These are phyloP conservation scores for Diaporthe caulivora DNA, from an alignment of 2,329 filamentous ascomycete species.

Conservation along the genomic window DNA sequence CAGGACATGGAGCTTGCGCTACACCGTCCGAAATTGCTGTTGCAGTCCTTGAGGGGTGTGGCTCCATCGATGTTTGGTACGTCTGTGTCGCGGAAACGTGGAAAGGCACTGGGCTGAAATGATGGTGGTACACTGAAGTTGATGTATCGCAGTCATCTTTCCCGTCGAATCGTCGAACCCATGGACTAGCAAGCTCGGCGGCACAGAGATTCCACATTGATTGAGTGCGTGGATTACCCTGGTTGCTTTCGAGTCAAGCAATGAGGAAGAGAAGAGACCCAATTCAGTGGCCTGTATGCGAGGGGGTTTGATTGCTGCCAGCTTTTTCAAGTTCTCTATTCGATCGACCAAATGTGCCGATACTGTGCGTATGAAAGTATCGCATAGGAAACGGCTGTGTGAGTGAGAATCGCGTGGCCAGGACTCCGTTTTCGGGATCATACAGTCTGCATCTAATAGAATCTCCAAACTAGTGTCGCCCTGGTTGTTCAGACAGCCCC, in stretches of 20 bases:
- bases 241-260: slow-evolving; percentile 5
- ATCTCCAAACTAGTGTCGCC: slow-evolving; percentile 14
- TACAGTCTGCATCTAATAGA: slow-evolving; percentile 10
- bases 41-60: neutral
- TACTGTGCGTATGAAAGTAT: slow-evolving; percentile 2
- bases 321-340: neutral
- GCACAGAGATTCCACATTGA: neutral
- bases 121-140: neutral
- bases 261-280: neutral
- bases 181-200: neutral
- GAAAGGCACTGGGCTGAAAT: neutral
- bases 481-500: neutral
- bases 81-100: slow-evolving; percentile 7
- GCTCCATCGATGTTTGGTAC: neutral
- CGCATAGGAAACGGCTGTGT: neutral
- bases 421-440: neutral
- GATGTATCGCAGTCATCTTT: neutral
- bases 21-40: neutral
- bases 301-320: slow-evolving; percentile 6
- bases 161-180: neutral
- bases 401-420: neutral
- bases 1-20: neutral
- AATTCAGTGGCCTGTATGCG: slow-evolving; percentile 4
- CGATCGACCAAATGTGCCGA: slow-evolving; percentile 9
- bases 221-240: neutral